Conservation (phyloP, 2,329 filamentous ascomycete species). For the Sphaerulina populicola region DNA sequence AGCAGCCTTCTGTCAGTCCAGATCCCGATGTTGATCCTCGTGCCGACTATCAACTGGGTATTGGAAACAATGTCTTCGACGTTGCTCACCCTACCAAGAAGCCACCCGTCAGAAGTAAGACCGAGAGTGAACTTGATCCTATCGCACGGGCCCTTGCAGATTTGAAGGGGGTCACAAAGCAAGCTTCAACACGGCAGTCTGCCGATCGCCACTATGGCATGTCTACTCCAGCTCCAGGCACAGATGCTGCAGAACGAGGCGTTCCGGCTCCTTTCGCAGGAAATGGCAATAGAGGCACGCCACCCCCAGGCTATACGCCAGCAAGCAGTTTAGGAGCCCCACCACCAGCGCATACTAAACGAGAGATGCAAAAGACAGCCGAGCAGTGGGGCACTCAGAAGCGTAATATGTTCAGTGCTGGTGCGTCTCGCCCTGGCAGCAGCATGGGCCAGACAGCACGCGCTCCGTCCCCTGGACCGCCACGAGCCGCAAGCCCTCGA, state of each 20-base stretch:
- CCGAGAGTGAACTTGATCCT: constrained; percentile 59
- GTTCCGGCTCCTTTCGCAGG: constrained; percentile 40
- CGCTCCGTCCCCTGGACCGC: constrained; percentile 58
- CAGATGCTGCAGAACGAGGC: constrained; percentile 37
- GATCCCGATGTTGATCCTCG: constrained; percentile 75
- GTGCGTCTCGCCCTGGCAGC: constrained; percentile 28
- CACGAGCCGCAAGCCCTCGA: constrained; percentile 50
- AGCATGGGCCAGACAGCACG: constrained; percentile 32
- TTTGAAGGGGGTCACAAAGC: constrained; percentile 78
- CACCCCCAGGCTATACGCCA: constrained; percentile 79
- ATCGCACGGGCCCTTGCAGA: constrained; percentile 90
- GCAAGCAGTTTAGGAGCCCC: constrained; percentile 78
- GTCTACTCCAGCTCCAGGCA: constrained; percentile 60
- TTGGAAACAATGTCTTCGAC: constrained; percentile 93
- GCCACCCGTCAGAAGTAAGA: constrained; percentile 29
- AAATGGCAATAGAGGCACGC: constrained; percentile 54
- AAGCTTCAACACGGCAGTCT: constrained; percentile 74
- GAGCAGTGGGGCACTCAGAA: constrained; percentile 80
- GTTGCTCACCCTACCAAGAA: constrained; percentile 61
- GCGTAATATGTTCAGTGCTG: constrained; percentile 60
- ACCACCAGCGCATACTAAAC: constrained; percentile 82
- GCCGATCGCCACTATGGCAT: constrained; percentile 94
- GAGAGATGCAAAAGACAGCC: constrained; percentile 90
- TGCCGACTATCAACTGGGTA: constrained; percentile 83
- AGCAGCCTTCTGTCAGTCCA: constrained; percentile 35